Base-by-base conservation (phyloP, 148 eudicot genomes). In the Diospyros lotus region DNA sequence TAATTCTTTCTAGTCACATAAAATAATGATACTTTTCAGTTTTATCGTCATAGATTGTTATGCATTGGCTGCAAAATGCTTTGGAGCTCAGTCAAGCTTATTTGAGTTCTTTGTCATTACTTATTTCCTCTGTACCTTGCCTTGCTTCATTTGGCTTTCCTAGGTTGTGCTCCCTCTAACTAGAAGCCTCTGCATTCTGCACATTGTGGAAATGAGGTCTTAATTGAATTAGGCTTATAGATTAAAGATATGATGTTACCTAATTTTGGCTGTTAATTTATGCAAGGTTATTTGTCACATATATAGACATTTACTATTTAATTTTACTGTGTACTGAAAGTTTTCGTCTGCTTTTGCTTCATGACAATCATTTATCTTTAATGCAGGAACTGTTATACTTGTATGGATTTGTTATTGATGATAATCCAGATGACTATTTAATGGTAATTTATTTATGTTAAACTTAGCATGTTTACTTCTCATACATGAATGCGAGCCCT, bases 401-500 rank as follows among this genome's bases (percentile, higher is more conserved):
- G 2, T 92, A 95, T 79, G 98, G 98, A 72, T 95, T 95, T 81
- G 90, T 95, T 56, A 74, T 89, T 61, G 86, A 89, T 77, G 84
- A 89, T 71, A 95, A 95, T 76, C 88, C 97, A 73, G 96, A 95
- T 90, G 98, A 95, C 85, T 95, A 89, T 88, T 84, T 95, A 74
- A 92, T 95, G 98, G 98, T 92, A 88, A 78, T 42, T 55, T 46
- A 58, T 72, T 58, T 44, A 17, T 69, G 44, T 73, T 11, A 48
- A 63, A 28, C 41, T 18, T 43, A 14, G 45, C 72, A 69, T 54
- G 46, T 69, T 44, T 53, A 11, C 46, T 69, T 69, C 12, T 69
- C 39, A 52, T 64, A 1, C 28, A 52, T 70, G 46, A 14, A 61
- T 43, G 80, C 60, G 68, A 40, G 52, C 55, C 64, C 50, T 48